phyloP scores from a whole-genome alignment of 352 stramenopile species.

The Phytopythium mirpurense region DNA sequence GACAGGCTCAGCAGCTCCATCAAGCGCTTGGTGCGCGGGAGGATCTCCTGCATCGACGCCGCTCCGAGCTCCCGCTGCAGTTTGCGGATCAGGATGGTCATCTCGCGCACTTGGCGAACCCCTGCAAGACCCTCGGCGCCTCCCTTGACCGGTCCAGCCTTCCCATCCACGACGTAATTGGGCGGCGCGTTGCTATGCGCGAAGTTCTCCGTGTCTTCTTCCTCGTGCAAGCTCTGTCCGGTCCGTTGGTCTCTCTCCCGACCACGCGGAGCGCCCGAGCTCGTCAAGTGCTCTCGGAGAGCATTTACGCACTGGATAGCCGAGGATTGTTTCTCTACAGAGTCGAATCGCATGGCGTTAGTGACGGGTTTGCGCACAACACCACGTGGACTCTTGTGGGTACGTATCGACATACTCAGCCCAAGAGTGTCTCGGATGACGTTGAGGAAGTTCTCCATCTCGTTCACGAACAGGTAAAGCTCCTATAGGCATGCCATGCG shows the following conservation, averaged over 20 bases:
- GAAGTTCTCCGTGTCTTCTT: conserved; percentile 13
- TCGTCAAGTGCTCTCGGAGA: conserved; percentile 29
- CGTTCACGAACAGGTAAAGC: conserved; percentile 81
- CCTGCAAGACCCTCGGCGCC: conserved; percentile 31
- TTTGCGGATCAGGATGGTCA: conserved; percentile 62
- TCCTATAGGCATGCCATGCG: too few relatives aligned
- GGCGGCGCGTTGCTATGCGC: conserved; percentile 9
- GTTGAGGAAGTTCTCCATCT: conserved; percentile 84
- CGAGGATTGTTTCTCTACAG: conserved; percentile 41
- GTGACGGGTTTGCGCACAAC: too few relatives aligned
- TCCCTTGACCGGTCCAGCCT: conserved; percentile 9
- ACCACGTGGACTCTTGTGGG: too few relatives aligned
- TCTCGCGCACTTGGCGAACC: conserved; percentile 66
- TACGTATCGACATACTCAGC: conserved; percentile 46
- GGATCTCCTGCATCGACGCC: conserved; percentile 63
- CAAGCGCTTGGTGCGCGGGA: conserved; percentile 66
- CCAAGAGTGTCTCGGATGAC: conserved; percentile 48
- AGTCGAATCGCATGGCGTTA: too few relatives aligned
- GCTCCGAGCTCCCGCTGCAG: conserved; percentile 78
- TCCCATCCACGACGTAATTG: conserved; percentile 67
- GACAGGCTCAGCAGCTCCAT: conserved; percentile 82
- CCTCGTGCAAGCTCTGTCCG: neutral
- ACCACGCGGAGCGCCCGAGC: conserved; percentile 7
- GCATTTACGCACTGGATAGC: conserved; percentile 44
- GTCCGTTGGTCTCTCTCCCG: conserved; percentile 1